Evolutionary conservation across 1,284 basidiomycete genomes (phyloP).

Genomic region (Ganoderma lucidum): DNA sequence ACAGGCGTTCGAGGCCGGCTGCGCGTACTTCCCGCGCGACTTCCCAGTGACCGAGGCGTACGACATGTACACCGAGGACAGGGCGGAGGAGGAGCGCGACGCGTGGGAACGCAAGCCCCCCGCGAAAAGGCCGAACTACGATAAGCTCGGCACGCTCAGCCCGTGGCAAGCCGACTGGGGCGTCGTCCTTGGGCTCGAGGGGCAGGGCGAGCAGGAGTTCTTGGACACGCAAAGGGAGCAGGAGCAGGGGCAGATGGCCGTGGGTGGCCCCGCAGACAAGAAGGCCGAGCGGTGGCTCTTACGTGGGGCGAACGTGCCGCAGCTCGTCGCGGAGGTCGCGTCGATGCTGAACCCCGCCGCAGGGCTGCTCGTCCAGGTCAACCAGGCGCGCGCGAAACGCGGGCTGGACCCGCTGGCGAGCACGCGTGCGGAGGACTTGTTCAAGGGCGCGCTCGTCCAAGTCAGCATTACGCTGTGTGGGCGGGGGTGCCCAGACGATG

Average conservation of each 20-base stretch:
- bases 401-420: conserved; percentile 48
- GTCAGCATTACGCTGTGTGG: conserved; percentile 68
- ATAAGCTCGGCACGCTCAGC: conserved; percentile 67
- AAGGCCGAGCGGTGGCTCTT: conserved; percentile 69
- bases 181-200: conserved; percentile 61
- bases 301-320: conserved; percentile 56
- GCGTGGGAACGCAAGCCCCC: conserved; percentile 86
- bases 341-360: conserved; percentile 51
- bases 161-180: conserved; percentile 85
- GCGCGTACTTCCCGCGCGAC: conserved; percentile 82
- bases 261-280: conserved; percentile 14
- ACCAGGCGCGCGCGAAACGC: conserved; percentile 65
- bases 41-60: conserved; percentile 69
- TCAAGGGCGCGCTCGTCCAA: conserved; percentile 67
- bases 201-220: conserved; percentile 46
- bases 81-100: conserved; percentile 59
- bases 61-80: conserved; percentile 53
- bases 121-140: conserved; percentile 82
- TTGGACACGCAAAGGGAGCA: conserved; percentile 56
- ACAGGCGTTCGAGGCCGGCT: conserved; percentile 83
- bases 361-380: conserved; percentile 61
- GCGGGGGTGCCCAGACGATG: conserved; percentile 77
- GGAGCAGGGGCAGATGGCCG: background rate
- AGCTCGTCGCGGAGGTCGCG: conserved; percentile 54
- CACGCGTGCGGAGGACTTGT: conserved; percentile 52